Evolutionary conservation across 495 filamentous ascomycete genomes (phyloP).

Genomic region (Xylaria nigripes): DNA sequence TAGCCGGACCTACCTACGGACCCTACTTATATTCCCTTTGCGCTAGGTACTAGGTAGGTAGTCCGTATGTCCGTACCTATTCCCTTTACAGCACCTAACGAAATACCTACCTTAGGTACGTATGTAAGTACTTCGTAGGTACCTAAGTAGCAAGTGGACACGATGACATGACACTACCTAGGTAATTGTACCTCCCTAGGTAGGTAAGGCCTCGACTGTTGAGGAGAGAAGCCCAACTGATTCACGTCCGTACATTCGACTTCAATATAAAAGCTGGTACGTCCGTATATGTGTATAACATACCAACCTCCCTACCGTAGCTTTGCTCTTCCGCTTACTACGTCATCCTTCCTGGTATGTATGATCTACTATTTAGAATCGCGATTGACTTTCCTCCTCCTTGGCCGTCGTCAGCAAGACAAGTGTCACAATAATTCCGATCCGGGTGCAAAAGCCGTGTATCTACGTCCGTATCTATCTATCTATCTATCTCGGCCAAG

Average conservation of each 20-base stretch:
- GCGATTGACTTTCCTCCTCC: not conserved
- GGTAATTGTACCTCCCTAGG: no score
- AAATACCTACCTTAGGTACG: no score
- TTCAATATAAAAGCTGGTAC: not conserved
- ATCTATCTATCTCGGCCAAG: not conserved
- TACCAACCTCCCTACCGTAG: no score
- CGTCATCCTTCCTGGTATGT: no score
- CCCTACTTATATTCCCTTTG: no score
- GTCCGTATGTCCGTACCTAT: no score
- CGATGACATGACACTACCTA: constrained; percentile 1
- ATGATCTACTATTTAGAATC: not conserved
- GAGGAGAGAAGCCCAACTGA: not conserved
- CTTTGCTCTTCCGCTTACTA: no score
- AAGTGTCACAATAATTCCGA: not conserved
- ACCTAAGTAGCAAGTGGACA: constrained; percentile 9
- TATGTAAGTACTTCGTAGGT: no score
- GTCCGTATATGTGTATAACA: not conserved
- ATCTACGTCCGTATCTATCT: no score
- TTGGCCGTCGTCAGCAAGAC: not conserved
- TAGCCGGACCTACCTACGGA: no score
- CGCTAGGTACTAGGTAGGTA: no score
- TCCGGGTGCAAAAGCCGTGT: not conserved
- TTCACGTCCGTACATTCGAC: not conserved
- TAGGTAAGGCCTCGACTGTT: not conserved
- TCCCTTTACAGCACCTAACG: constrained; percentile 7